Percentiles rank a stretch among this genome's conserved stretches.
Conservation (phyloP, 176 grass and related monocot genomes). For the Stipa capillata region DNA sequence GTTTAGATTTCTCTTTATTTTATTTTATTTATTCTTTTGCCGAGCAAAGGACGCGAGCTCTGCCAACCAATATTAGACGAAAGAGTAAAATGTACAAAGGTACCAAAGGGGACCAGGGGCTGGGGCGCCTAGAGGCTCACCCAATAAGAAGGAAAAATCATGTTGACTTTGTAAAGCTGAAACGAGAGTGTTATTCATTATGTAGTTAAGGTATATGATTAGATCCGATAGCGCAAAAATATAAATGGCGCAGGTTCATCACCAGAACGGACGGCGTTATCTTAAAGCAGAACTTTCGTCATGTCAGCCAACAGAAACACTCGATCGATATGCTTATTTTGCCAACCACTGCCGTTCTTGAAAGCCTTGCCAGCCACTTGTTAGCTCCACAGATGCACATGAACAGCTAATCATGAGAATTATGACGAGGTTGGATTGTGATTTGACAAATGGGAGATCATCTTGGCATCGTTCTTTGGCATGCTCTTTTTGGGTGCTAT, state of each 20-base stretch:
- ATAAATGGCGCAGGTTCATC: not conserved
- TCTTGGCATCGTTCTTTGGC: not conserved
- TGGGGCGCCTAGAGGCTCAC: too few relatives aligned
- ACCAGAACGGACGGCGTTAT: not conserved
- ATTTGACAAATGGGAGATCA: not conserved
- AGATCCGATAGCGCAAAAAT: not conserved
- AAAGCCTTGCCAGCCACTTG: not conserved
- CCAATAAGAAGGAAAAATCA: too few relatives aligned
- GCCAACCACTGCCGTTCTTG: not conserved
- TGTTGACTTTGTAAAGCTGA: not conserved
- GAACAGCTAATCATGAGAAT: not conserved
- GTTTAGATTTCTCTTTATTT: too few relatives aligned
- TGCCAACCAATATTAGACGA: too few relatives aligned
- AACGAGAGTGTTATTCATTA: not conserved
- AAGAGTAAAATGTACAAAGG: too few relatives aligned
- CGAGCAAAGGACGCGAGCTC: too few relatives aligned
- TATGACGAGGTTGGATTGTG: constrained; percentile 4
- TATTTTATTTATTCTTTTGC: too few relatives aligned
- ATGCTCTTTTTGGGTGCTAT: not conserved
- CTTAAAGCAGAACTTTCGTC: not conserved
- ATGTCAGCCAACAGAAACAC: not conserved
- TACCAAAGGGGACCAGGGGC: too few relatives aligned
- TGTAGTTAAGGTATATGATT: not conserved
- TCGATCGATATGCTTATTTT: not conserved
- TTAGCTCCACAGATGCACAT: not conserved